Conservation (phyloP, 2,329 filamentous ascomycete species). For the Neodidymelliopsis sp. region DNA sequence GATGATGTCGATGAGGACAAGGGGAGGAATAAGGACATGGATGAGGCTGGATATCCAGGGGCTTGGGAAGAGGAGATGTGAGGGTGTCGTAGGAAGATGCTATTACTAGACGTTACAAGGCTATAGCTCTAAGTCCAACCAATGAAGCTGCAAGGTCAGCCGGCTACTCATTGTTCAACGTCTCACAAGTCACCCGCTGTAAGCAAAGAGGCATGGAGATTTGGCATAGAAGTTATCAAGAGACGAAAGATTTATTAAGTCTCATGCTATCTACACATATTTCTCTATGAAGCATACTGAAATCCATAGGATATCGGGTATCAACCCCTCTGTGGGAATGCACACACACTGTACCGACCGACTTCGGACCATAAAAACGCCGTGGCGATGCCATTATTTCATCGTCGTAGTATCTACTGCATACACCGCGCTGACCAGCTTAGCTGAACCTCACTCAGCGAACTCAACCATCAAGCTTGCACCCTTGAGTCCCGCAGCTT, state of each 20-base stretch:
- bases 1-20: too few species aligned
- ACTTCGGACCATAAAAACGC: constrained; percentile 13
- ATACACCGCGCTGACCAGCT: background rate
- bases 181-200: too few species aligned
- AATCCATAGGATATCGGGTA: constrained; percentile 8
- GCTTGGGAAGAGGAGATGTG: background rate
- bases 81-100: too few species aligned
- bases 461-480: constrained; percentile 97
- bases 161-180: too few species aligned
- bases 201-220: too few species aligned
- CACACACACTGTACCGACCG: background rate
- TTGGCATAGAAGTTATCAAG: background rate
- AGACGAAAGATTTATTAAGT: background rate
- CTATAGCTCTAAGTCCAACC: too few species aligned
- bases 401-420: background rate
- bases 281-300: constrained; percentile 1
- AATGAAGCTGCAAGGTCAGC: too few species aligned
- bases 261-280: constrained; percentile 4
- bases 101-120: too few species aligned
- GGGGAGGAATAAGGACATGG: background rate
- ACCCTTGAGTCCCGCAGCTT: constrained; percentile 85
- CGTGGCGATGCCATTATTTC: constrained; percentile 7
- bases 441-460: constrained; percentile 28
- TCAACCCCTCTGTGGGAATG: constrained; percentile 1
- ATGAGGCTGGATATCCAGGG: background rate